Evolutionary conservation across 2,329 filamentous ascomycete species (phyloP).

Genomic region (Fusarium sp.): DNA sequence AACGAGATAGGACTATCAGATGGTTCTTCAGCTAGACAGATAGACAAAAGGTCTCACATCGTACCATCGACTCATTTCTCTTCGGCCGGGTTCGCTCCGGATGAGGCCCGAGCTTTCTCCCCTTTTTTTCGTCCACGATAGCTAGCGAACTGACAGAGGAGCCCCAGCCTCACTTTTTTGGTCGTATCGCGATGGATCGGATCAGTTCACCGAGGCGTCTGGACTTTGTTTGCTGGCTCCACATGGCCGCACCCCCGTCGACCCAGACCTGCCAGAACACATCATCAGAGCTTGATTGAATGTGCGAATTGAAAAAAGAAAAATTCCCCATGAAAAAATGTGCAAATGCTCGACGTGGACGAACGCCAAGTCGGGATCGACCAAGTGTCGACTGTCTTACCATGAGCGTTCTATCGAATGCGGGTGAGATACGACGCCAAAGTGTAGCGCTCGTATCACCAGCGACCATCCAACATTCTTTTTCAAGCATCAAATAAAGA

Average conservation of each 20-base stretch:
- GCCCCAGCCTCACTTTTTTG: slow-evolving; percentile 26
- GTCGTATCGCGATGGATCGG: slow-evolving; percentile 6
- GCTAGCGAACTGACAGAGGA: neutral
- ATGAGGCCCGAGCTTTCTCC: slow-evolving; percentile 26
- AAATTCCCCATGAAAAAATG: neutral
- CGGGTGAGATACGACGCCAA: neutral
- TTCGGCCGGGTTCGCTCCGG: neutral
- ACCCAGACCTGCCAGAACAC: slow-evolving; percentile 7
- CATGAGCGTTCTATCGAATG: neutral
- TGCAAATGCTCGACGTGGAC: neutral
- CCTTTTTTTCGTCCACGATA: neutral
- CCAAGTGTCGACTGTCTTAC: slow-evolving; percentile 20
- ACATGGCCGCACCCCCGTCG: slow-evolving; percentile 12
- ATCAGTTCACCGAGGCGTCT: slow-evolving; percentile 29
- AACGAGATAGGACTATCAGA: neutral
- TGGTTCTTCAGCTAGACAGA: neutral
- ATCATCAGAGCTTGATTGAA: neutral
- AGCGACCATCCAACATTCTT: neutral
- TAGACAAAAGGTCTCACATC: slow-evolving; percentile 4
- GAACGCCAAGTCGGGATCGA: slow-evolving; percentile 19
- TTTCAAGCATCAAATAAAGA: neutral
- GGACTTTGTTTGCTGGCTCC: slow-evolving; percentile 5
- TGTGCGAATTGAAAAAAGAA: neutral
- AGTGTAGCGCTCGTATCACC: slow-evolving; percentile 6
- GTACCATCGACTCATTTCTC: slow-evolving; percentile 31